Evolutionary conservation across 73 alveolate genomes (phyloP).

Genomic region (Tetrahymena borealis): DNA sequence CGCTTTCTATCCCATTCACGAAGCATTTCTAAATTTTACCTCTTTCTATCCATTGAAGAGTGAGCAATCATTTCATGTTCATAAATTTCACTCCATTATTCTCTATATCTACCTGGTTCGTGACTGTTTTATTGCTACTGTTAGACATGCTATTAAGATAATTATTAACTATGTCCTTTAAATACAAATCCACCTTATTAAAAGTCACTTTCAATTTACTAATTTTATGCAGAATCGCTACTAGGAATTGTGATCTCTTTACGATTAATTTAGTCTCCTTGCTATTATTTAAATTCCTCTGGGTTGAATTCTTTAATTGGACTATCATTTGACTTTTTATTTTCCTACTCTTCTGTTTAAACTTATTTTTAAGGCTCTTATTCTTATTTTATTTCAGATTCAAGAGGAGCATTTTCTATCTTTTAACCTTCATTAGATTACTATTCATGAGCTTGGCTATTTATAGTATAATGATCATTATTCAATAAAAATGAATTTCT

Average conservation of each 20-base stretch:
- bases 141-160: background rate
- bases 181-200: background rate
- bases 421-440: too few species aligned
- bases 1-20: background rate
- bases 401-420: too few species aligned
- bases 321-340: background rate
- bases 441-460: too few species aligned
- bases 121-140: background rate
- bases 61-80: background rate
- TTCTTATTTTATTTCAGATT: too few species aligned
- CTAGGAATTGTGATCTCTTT: background rate
- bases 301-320: background rate
- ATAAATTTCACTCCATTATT: background rate
- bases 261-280: background rate
- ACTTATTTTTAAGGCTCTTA: background rate
- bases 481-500: too few species aligned
- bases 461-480: too few species aligned
- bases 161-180: background rate
- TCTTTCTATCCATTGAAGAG: background rate
- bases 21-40: background rate
- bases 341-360: background rate
- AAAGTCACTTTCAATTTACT: background rate
- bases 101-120: background rate
- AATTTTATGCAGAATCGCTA: background rate
- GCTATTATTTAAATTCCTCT: background rate